Conservation (phyloP, 352 stramenopile genomes). For the Phytophthora colocasiae region DNA sequence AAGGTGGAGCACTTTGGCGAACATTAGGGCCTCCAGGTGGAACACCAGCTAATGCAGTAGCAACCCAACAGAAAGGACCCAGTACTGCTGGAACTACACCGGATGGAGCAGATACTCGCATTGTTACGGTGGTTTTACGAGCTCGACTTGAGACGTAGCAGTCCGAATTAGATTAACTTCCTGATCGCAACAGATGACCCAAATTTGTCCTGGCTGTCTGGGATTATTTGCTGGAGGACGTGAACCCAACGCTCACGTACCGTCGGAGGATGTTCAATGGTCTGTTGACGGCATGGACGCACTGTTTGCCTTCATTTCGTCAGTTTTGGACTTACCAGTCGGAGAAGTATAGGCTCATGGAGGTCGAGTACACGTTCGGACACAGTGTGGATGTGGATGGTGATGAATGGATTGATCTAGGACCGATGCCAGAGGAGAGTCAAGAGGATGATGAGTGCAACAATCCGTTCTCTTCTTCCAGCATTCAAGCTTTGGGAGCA, state of each 20-base stretch:
- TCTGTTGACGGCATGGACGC: conserved; percentile 17
- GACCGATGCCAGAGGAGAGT: conserved; percentile 1
- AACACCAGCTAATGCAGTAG: not conserved
- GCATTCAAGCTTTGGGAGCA: not conserved
- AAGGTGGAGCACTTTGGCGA: conserved; percentile 49
- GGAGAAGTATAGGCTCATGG: conserved; percentile 5
- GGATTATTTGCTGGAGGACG: conserved; percentile 11
- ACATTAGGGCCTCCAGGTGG: conserved; percentile 10
- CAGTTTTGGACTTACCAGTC: not conserved
- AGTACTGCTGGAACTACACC: conserved; percentile 9
- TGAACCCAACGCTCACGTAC: conserved; percentile 13
- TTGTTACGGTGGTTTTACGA: conserved; percentile 24
- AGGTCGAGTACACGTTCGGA: conserved; percentile 26
- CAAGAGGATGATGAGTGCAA: conserved; percentile 7
- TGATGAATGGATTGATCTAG: conserved; percentile 62
- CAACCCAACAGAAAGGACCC: conserved; percentile 17
- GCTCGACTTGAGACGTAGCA: conserved; percentile 24
- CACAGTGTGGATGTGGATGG: conserved; percentile 34
- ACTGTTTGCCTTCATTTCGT: not conserved
- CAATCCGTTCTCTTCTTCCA: conserved; percentile 1
- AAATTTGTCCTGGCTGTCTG: not conserved
- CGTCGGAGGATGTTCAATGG: not conserved
- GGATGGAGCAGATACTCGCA: conserved; percentile 22
- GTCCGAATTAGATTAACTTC: too few relatives aligned
- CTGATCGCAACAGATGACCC: not conserved